Evolutionary conservation across 2,329 filamentous ascomycete genomes (phyloP).

Genomic region (Colletotrichum paranaense): DNA sequence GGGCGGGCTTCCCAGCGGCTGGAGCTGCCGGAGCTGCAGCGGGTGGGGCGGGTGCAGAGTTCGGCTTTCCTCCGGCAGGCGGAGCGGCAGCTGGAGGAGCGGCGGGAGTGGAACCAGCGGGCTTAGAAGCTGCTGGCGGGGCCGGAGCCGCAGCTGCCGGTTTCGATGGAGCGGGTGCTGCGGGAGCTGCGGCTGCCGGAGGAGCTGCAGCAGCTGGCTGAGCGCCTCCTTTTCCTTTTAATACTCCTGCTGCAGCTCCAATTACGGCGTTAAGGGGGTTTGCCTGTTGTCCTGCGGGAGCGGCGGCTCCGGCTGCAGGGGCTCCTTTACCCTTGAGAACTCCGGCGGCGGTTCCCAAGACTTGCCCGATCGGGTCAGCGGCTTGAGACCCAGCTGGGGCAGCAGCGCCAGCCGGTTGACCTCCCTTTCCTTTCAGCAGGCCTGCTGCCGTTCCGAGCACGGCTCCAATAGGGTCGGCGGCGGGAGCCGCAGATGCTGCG

Average conservation of each 20-base stretch:
- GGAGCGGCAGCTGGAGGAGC: background rate
- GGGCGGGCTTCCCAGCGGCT: conserved; percentile 12
- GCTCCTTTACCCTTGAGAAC: conserved; percentile 27
- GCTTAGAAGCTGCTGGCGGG: background rate
- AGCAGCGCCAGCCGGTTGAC: conserved; percentile 25
- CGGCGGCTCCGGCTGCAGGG: conserved; percentile 8
- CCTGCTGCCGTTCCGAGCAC: conserved; percentile 24
- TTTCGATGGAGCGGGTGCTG: conserved; percentile 1
- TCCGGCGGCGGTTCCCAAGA: conserved; percentile 27
- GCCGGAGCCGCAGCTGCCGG: conserved; percentile 3
- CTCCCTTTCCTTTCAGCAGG: conserved; percentile 22
- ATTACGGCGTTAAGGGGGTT: conserved; percentile 20
- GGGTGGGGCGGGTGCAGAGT: background rate
- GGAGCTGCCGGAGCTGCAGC: conserved; percentile 1
- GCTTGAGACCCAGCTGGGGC: conserved; percentile 27
- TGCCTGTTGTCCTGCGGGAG: conserved; percentile 12
- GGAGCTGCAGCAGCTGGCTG: conserved; percentile 15
- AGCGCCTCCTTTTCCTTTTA: conserved; percentile 21
- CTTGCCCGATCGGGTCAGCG: conserved; percentile 5
- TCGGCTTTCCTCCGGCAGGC: background rate
- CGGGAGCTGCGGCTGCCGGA: background rate
- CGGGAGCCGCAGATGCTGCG: background rate
- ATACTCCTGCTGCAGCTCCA: conserved; percentile 14
- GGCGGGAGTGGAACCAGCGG: background rate
- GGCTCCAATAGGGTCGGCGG: conserved; percentile 9